Percentiles rank a stretch among this genome's conserved stretches.
These are phyloP conservation scores for Exophiala mesophila DNA, from an alignment of 2,329 filamentous ascomycete genomes.

Conservation along the genomic window DNA sequence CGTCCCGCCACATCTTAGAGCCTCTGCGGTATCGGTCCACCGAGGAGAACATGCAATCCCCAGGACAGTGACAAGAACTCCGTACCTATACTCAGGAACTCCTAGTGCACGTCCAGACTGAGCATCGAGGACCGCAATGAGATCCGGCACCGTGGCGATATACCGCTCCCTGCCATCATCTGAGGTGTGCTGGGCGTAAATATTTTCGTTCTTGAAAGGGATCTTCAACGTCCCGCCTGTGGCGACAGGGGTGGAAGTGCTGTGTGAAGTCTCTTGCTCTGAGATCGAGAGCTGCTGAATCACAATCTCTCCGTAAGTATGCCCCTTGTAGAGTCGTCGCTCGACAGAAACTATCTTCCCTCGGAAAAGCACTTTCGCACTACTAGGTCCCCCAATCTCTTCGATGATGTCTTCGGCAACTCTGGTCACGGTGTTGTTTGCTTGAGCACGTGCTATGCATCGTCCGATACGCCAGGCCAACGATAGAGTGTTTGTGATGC, in stretches of 20 bases:
- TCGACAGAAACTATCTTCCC: conserved; percentile 61
- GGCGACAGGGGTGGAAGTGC: no score
- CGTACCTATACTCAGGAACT: conserved; percentile 51
- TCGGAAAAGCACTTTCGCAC: conserved; percentile 54
- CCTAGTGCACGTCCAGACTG: conserved; percentile 55
- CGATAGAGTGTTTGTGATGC: conserved; percentile 40
- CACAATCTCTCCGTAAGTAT: conserved; percentile 54
- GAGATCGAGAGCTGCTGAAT: no score
- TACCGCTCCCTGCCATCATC: conserved; percentile 11
- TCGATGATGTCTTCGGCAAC: conserved; percentile 56
- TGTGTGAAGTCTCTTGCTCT: no score
- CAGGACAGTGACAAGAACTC: conserved; percentile 45
- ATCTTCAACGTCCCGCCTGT: conserved; percentile 48
- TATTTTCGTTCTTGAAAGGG: conserved; percentile 69
- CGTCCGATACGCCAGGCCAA: conserved; percentile 53
- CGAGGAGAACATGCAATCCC: conserved; percentile 55
- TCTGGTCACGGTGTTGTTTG: conserved; percentile 37
- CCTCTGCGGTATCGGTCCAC: conserved; percentile 48
- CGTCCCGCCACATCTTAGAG: conserved; percentile 48
- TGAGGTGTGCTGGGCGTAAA: conserved; percentile 19
- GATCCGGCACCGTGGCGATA: conserved; percentile 52
- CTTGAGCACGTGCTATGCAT: conserved; percentile 53
- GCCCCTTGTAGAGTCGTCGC: conserved; percentile 46
- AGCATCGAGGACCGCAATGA: conserved; percentile 54
- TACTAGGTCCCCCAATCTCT: conserved; percentile 33